phyloP scores from a whole-genome alignment of 257 asterid species.

The Solanum sejunctum region DNA sequence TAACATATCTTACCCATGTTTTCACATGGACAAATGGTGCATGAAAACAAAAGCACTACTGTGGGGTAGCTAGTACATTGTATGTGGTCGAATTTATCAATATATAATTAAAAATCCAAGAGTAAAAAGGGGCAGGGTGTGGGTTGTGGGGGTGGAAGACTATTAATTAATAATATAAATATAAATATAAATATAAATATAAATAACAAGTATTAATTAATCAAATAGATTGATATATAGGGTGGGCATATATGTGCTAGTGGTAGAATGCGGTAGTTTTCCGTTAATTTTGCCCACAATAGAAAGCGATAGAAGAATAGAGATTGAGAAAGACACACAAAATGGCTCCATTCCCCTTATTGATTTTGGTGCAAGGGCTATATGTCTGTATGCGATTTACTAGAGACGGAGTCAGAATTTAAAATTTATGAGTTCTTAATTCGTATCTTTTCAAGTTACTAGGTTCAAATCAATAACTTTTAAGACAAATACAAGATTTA shows the following conservation, averaged over 20 bases:
- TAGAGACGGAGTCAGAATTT: no score
- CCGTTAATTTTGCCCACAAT: conserved; percentile 18
- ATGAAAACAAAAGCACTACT: conserved; percentile 19
- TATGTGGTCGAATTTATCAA: conserved; percentile 12
- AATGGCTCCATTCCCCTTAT: conserved; percentile 21
- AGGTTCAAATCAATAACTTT: no score
- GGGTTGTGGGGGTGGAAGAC: neutral
- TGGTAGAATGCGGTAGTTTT: conserved; percentile 18
- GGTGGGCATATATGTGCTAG: neutral
- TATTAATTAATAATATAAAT: neutral
- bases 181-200: neutral
- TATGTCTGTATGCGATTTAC: neutral
- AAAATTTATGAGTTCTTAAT: no score
- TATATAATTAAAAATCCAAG: neutral
- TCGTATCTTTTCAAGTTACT: no score
- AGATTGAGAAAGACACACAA: conserved; percentile 14
- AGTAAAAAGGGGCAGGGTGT: neutral
- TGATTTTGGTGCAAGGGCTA: conserved; percentile 5
- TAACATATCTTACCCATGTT: conserved; percentile 2
- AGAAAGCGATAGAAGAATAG: conserved; percentile 34
- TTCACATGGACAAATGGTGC: conserved; percentile 6
- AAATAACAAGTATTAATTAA: neutral
- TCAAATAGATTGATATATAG: neutral
- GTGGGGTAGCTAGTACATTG: conserved; percentile 23
- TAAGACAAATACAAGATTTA: no score